phyloP scores from a whole-genome alignment of 257 asterid genomes.

The Anisodus acutangulus region DNA sequence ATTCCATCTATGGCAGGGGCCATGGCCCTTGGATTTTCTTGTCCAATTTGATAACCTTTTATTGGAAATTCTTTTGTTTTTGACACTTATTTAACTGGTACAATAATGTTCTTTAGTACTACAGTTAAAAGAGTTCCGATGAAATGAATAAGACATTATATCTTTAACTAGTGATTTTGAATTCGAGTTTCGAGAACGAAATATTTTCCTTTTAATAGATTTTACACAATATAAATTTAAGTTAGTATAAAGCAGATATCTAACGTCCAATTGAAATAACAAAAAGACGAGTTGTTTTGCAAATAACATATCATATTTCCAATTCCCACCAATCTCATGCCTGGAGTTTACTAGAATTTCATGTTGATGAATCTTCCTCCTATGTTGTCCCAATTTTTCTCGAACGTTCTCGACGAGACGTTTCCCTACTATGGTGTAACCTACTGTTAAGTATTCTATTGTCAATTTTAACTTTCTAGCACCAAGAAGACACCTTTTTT shows the following conservation, averaged over 20 bases:
- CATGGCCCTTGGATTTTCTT: neutral
- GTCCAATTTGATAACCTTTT: neutral
- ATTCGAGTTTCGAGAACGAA: neutral
- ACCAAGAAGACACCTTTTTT: neutral
- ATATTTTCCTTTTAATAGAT: neutral
- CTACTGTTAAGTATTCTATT: too few relatives aligned
- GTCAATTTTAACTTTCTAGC: too few relatives aligned
- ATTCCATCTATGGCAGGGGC: neutral
- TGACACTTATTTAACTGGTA: neutral
- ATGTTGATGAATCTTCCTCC: too few relatives aligned
- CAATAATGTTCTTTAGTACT: neutral
- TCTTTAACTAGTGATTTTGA: too few relatives aligned
- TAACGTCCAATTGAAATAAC: too few relatives aligned
- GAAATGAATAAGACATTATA: too few relatives aligned
- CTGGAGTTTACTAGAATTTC: too few relatives aligned
- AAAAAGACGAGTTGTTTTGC: neutral
- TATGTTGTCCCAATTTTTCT: too few relatives aligned
- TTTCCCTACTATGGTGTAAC: too few relatives aligned
- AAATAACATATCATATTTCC: neutral
- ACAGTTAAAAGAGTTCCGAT: neutral
- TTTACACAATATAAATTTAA: neutral
- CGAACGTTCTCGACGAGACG: neutral
- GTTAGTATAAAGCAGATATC: too few relatives aligned
- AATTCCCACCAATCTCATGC: neutral
- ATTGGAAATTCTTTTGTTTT: neutral